Base-by-base conservation (phyloP, 2,329 filamentous ascomycete genomes). In the Raffaelea albimanens region DNA sequence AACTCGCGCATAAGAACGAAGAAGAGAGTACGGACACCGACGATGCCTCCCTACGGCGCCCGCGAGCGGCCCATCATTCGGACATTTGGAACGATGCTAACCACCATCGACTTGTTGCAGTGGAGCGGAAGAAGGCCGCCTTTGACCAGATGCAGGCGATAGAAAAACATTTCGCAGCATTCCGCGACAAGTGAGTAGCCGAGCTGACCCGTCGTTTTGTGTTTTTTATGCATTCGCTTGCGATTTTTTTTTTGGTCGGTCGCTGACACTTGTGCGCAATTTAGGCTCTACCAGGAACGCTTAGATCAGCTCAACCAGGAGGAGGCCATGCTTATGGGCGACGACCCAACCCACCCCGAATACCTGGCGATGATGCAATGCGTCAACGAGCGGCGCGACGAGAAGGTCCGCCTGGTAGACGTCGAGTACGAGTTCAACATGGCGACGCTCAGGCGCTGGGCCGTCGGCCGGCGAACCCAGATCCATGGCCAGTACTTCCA, bases 401-500 rank as follows among this genome's bases (percentile, higher is more conserved):
- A 88, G 58, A 94, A 88, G 65, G 70, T 94, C 45, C 78, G 81
- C 53, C 78, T 87, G 56, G 86, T 91, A 57, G 76, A 85, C 45
- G 81, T 79, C 21, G 78, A 93, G 55, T 76, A 85, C 54, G 76
- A 82, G 51, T 85, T 87, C 60, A 85, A 87, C 55, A 69, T 86
- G 55, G 75, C 85, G 59, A 80, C 87, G 2, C 73, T 95, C 25
- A 75, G 85, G 56, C 82, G 76, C 51, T 83, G 83, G 55, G 86
- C 85, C 19, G 77, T 94, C 23, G 89, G 88, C 19, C 85, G 89
- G 56, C 80, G 89, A 53, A 81, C 87, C 46, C 89, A 96, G 62
- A 80, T 91, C 47, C 87, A 94, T 66, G 85, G 85, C 50, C 90
- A 96, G 59, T 97, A 87, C 64, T 90, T 89, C 63, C 93, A 98